phyloP scores from a whole-genome alignment of 2,329 filamentous ascomycete species.

The Xylariaceae sp. region DNA sequence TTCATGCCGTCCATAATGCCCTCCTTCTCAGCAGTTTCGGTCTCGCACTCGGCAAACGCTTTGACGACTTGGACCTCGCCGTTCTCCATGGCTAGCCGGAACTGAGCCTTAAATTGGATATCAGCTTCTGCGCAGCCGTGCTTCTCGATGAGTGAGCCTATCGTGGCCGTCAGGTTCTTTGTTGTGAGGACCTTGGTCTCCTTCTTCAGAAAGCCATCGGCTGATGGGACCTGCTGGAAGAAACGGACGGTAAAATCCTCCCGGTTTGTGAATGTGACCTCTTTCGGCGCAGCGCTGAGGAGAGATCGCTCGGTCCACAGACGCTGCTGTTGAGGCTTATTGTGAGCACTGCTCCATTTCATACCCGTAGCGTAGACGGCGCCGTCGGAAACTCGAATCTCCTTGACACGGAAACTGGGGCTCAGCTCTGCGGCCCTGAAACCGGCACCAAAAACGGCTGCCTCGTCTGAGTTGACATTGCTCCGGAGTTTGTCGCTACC shows the following conservation, averaged over 20 bases:
- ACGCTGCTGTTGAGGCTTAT: slow-evolving; percentile 70
- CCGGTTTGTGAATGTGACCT: slow-evolving; percentile 75
- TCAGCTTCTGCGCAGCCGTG: slow-evolving; percentile 71
- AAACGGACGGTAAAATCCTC: slow-evolving; percentile 77
- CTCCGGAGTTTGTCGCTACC: slow-evolving; percentile 77
- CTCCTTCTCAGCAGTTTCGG: slow-evolving; percentile 66
- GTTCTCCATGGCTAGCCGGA: slow-evolving; percentile 65
- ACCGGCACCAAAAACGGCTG: slow-evolving; percentile 89
- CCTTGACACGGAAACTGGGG: slow-evolving; percentile 95
- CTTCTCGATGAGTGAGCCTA: slow-evolving; percentile 71
- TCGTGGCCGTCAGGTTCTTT: slow-evolving; percentile 78
- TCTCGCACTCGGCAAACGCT: slow-evolving; percentile 79
- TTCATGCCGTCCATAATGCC: slow-evolving; percentile 89
- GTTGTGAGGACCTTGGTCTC: slow-evolving; percentile 64
- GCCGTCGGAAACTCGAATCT: slow-evolving; percentile 78
- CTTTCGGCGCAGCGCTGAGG: slow-evolving; percentile 70
- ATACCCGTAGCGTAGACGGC: slow-evolving; percentile 69
- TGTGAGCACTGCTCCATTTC: slow-evolving; percentile 64
- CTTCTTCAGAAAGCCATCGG: slow-evolving; percentile 46
- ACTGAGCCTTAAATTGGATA: slow-evolving; percentile 72
- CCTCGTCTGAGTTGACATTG: slow-evolving; percentile 96
- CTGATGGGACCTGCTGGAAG: slow-evolving; percentile 61
- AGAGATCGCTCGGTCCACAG: slow-evolving; percentile 75
- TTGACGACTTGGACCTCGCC: slow-evolving; percentile 74
- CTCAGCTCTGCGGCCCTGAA: slow-evolving; percentile 91